Base-by-base conservation (phyloP, 495 filamentous ascomycete genomes). In the Penicillium crystallinum region DNA sequence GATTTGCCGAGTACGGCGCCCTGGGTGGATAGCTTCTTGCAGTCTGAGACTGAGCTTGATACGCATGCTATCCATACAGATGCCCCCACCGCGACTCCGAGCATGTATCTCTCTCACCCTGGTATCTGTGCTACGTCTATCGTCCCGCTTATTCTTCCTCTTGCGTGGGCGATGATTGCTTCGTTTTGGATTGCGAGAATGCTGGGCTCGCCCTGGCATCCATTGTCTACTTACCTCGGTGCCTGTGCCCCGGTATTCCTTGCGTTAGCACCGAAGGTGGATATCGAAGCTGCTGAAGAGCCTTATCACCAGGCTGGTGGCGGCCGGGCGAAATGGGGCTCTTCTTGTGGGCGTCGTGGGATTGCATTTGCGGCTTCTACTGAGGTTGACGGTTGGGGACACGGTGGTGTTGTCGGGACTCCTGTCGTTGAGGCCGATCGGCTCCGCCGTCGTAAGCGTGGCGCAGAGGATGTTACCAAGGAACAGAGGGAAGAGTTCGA, bases 131-230 rank as follows among this genome's bases (percentile, higher is more conserved):
- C 78, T 25, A 95, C 93, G 0, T 74, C 79, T 5, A 88, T 98
- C 56, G 69, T 96, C 41, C 85, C 87, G 1, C 77, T 97, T 34
- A 70, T 77, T 50, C 67, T 75, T 21, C 69, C 90, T 55, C 73
- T 93, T 49, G 72, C 78, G 27, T 86, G 80, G 66, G 73, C 74
- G 55, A 86, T 84, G 79, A 71, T 83, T 39, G 47, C 75, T 14
- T 68, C 83, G 3, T 84, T 95, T 60, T 90, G 84, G 66, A 44
- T 88, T 34, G 83, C 83, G 11, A 86, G 93, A 56, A 84, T 82
- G 74, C 69, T 93, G 17, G 90, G 91, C 19, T 92, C 88, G 2
- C 89, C 90, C 23, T 97, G 90, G 90, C 88, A 97, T 69, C 77
- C 81, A 1, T 70, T 88, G 43, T 78, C 76, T 14, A 73, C 86